Evolutionary conservation across 305 asterid species (phyloP).

Genomic region (Fraxinus xanthoxyloides): DNA sequence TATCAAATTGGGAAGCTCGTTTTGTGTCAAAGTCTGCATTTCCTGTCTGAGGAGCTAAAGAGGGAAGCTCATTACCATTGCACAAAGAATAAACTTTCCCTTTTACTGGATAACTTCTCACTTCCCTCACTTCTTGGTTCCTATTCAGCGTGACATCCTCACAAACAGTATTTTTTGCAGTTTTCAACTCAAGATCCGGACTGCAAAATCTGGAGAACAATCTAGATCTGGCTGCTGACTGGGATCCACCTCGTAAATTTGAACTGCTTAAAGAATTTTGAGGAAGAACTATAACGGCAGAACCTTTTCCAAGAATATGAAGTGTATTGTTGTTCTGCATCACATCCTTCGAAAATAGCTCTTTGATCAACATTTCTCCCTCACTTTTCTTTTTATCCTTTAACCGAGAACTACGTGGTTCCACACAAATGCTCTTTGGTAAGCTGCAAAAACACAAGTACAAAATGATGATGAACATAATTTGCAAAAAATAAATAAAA

Average conservation of each 20-base stretch:
- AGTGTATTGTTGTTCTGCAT: slow-evolving; percentile 68
- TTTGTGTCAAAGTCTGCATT: slow-evolving; percentile 33
- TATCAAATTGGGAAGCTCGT: slow-evolving; percentile 50
- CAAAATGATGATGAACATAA: slow-evolving; percentile 28
- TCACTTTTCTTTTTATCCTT: slow-evolving; percentile 85
- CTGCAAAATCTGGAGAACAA: slow-evolving; percentile 57
- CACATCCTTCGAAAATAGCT: slow-evolving; percentile 74
- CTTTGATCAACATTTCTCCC: slow-evolving; percentile 88
- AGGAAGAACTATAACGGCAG: slow-evolving; percentile 80
- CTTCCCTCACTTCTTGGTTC: slow-evolving; percentile 43
- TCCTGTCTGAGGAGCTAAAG: slow-evolving; percentile 33
- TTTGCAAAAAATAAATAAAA: background rate
- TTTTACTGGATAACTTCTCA: slow-evolving; percentile 27
- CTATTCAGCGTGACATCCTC: slow-evolving; percentile 33
- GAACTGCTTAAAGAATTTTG: slow-evolving; percentile 45
- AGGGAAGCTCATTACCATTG: slow-evolving; percentile 35
- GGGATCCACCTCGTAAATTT: slow-evolving; percentile 40
- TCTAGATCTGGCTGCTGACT: slow-evolving; percentile 40
- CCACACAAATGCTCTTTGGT: slow-evolving; percentile 50
- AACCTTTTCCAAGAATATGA: slow-evolving; percentile 70
- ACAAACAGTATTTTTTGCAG: slow-evolving; percentile 29
- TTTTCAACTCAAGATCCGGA: slow-evolving; percentile 51
- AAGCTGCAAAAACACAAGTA: slow-evolving; percentile 45
- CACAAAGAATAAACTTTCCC: slow-evolving; percentile 38
- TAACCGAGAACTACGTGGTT: slow-evolving; percentile 90